Percentiles rank a stretch among this genome's conserved stretches.
phyloP scores from a whole-genome alignment of 139 green algal genomes.

The Tetraselmis striata region DNA sequence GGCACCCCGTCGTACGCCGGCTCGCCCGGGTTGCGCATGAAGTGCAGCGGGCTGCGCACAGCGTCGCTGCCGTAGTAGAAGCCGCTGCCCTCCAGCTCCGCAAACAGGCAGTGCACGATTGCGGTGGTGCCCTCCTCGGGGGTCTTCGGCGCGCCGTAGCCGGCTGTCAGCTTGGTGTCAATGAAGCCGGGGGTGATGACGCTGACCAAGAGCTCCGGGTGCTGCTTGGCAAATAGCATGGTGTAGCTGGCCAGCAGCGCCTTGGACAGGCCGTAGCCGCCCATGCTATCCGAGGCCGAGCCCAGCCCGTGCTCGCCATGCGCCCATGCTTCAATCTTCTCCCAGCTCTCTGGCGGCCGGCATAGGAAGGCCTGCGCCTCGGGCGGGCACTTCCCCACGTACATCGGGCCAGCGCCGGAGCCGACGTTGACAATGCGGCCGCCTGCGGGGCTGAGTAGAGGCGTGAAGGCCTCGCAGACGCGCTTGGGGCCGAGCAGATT shows the following conservation, averaged over 20 bases:
- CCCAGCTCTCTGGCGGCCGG: background rate
- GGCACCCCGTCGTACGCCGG: background rate
- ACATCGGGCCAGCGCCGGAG: background rate
- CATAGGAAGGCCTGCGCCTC: background rate
- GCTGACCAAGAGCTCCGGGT: background rate
- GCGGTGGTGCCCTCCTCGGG: background rate
- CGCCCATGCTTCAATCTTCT: background rate
- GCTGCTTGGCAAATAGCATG: background rate
- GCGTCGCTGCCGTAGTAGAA: background rate
- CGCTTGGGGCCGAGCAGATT: slow-evolving; percentile 1
- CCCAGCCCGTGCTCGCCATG: background rate
- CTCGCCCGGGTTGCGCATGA: slow-evolving; percentile 4
- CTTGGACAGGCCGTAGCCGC: background rate
- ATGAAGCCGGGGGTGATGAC: background rate
- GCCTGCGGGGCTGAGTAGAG: background rate
- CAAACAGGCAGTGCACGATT: background rate
- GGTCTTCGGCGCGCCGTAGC: background rate
- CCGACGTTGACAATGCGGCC: slow-evolving; percentile 5
- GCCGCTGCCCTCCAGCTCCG: background rate
- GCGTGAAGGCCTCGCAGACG: background rate
- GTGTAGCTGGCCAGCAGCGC: background rate
- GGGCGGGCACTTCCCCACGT: background rate
- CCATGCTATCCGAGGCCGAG: background rate
- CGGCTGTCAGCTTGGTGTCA: background rate
- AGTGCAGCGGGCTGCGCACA: background rate